These are phyloP conservation scores for Hymenotorrendiella dingleyae DNA, from an alignment of 2,329 filamentous ascomycete species.

Conservation along the genomic window DNA sequence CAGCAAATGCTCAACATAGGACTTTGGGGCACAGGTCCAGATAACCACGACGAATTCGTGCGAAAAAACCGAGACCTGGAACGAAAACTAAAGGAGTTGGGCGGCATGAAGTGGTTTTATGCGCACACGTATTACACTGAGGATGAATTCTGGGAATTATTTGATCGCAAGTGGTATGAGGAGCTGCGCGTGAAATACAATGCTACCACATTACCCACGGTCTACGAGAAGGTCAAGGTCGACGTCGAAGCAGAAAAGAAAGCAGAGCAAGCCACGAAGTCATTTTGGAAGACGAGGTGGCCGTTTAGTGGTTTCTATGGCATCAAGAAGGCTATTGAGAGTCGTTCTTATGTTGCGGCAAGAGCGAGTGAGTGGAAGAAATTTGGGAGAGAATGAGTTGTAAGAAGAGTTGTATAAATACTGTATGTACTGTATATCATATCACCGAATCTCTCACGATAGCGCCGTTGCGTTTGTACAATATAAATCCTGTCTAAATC, in stretches of 20 bases:
- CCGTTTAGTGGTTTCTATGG: constrained; percentile 55
- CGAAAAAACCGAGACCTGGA: constrained; percentile 66
- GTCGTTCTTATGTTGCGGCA: constrained; percentile 32
- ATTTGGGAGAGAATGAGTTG: constrained; percentile 8
- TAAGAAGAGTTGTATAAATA: background rate
- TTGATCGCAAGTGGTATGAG: constrained; percentile 56
- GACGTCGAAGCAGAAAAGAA: constrained; percentile 40
- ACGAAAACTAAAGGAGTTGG: constrained; percentile 58
- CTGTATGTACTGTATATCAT: too few relatives aligned
- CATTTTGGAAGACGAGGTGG: constrained; percentile 40
- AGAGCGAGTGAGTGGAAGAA: constrained; percentile 24
- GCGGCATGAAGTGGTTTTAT: constrained; percentile 83
- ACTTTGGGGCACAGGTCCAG: constrained; percentile 81
- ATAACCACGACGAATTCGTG: constrained; percentile 52
- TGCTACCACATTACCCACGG: constrained; percentile 55
- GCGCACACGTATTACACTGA: constrained; percentile 80
- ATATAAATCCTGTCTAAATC: too few relatives aligned
- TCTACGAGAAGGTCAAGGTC: constrained; percentile 66
- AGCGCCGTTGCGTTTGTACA: too few relatives aligned
- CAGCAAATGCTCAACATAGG: constrained; percentile 55
- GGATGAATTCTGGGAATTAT: constrained; percentile 62
- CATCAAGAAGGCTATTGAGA: constrained; percentile 52
- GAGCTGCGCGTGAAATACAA: constrained; percentile 55
- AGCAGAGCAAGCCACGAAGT: constrained; percentile 30
- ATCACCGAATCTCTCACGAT: too few relatives aligned